Evolutionary conservation across 2,329 filamentous ascomycete species (phyloP).

Genomic region (Macroventuria anomochaeta): DNA sequence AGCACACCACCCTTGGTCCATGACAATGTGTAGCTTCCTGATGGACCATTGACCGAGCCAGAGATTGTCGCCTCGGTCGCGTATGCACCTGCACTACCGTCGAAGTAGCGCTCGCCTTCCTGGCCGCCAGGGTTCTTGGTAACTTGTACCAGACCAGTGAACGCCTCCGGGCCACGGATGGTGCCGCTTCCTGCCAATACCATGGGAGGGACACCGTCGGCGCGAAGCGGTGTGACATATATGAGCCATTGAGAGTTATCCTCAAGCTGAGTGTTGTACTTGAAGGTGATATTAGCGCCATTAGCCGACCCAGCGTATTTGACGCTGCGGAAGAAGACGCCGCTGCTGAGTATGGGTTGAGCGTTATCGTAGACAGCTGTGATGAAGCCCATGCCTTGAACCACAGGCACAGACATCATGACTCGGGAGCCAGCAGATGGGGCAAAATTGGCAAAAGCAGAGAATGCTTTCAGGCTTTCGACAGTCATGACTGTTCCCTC

Average conservation of each 20-base stretch:
- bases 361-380: slow-evolving; percentile 77
- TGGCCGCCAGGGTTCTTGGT: slow-evolving; percentile 71
- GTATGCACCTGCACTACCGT: slow-evolving; percentile 78
- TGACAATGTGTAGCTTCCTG: slow-evolving; percentile 74
- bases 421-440: slow-evolving; percentile 60
- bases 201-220: slow-evolving; percentile 67
- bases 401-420: slow-evolving; percentile 76
- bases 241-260: slow-evolving; percentile 78
- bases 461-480: slow-evolving; percentile 62
- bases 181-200: slow-evolving; percentile 69
- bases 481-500: slow-evolving; percentile 63
- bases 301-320: slow-evolving; percentile 35
- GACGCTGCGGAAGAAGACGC: slow-evolving; percentile 76
- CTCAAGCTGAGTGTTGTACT: slow-evolving; percentile 30
- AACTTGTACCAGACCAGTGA: slow-evolving; percentile 81
- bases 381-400: slow-evolving; percentile 89
- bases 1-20: slow-evolving; percentile 73
- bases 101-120: slow-evolving; percentile 72
- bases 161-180: slow-evolving; percentile 70
- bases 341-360: slow-evolving; percentile 75
- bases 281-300: slow-evolving; percentile 56
- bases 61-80: slow-evolving; percentile 64
- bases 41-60: slow-evolving; percentile 51
- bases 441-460: slow-evolving; percentile 71
- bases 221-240: slow-evolving; percentile 71